Conservation (phyloP, 202 grass and related monocot genomes). For the Zoysia matrella region DNA sequence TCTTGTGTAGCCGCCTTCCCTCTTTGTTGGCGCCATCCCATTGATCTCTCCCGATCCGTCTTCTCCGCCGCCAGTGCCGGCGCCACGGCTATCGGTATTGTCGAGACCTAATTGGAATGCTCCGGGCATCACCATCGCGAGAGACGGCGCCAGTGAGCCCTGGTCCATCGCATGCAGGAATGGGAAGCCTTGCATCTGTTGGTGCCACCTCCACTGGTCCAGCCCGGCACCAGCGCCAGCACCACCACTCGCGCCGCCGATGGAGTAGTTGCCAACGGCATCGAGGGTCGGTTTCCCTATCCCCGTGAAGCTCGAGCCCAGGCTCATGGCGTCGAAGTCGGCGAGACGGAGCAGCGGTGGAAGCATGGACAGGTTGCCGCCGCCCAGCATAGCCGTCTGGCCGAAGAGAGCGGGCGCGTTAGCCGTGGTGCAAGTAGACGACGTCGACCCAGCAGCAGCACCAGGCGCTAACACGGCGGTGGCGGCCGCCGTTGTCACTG, state of each 20-base stretch:
- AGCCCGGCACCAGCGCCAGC: neutral
- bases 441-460: neutral
- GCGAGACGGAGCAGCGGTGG: conserved; percentile 60
- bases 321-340: conserved; percentile 67
- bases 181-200: conserved; percentile 66
- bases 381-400: conserved; percentile 23
- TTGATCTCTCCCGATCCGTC: conserved; percentile 34
- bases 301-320: conserved; percentile 54
- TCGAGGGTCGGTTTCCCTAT: conserved; percentile 40
- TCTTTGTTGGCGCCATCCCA: conserved; percentile 38
- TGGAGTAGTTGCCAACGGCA: neutral
- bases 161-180: conserved; percentile 62
- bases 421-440: conserved; percentile 38
- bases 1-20: conserved; percentile 14
- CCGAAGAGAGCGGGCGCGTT: conserved; percentile 21
- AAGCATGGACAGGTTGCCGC: conserved; percentile 47
- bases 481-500: neutral
- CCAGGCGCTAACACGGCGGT: neutral
- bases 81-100: neutral
- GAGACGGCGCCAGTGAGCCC: conserved; percentile 5
- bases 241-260: neutral
- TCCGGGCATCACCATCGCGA: conserved; percentile 42
- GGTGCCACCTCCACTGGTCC: conserved; percentile 60
- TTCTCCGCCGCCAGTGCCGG: neutral
- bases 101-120: conserved; percentile 47